phyloP scores from a whole-genome alignment of 805 yeast species.

The Candida rishiriensis region DNA sequence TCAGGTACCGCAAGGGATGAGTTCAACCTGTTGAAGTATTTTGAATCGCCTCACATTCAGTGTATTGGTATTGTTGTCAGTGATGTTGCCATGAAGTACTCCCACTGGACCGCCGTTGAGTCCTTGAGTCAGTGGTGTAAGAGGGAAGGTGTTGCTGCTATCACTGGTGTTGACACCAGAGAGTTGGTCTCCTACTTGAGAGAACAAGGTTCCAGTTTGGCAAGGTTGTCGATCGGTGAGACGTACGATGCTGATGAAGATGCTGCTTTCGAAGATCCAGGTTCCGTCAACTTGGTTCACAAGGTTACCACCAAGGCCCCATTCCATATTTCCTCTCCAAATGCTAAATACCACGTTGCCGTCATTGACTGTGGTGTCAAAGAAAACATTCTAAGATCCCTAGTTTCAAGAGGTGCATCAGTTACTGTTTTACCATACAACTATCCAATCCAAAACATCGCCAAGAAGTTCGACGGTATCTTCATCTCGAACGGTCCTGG shows the following conservation, averaged over 20 bases:
- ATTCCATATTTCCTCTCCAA: conserved; percentile 73
- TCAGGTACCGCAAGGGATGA: conserved; percentile 76
- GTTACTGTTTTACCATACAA: conserved; percentile 96
- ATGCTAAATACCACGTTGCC: conserved; percentile 71
- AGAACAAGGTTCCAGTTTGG: conserved; percentile 94
- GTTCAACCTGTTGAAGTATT: conserved; percentile 78
- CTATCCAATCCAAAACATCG: conserved; percentile 87
- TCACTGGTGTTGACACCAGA: conserved; percentile 97
- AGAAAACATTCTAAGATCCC: conserved; percentile 91
- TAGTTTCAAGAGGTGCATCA: conserved; percentile 92
- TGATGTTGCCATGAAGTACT: conserved; percentile 89
- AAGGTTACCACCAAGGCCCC: conserved; percentile 95
- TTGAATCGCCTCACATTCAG: conserved; percentile 88
- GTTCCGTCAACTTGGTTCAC: conserved; percentile 81
- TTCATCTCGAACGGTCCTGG: conserved; percentile 97
- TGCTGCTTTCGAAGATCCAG: conserved; percentile 88
- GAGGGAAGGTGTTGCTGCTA: conserved; percentile 93
- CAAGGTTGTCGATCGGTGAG: conserved; percentile 84
- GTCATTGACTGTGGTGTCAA: conserved; percentile 98
- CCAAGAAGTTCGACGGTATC: conserved; percentile 89
- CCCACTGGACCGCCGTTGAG: conserved; percentile 99
- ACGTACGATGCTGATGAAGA: conserved; percentile 90
- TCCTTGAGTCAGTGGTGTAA: conserved; percentile 93
- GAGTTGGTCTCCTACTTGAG: conserved; percentile 87
- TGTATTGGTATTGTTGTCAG: conserved; percentile 96